A percentile compares a stretch with the other conserved stretches of the same genome.
These are phyloP conservation scores for Colletotrichum horii DNA, from an alignment of 2,329 filamentous ascomycete genomes.

Conservation along the genomic window DNA sequence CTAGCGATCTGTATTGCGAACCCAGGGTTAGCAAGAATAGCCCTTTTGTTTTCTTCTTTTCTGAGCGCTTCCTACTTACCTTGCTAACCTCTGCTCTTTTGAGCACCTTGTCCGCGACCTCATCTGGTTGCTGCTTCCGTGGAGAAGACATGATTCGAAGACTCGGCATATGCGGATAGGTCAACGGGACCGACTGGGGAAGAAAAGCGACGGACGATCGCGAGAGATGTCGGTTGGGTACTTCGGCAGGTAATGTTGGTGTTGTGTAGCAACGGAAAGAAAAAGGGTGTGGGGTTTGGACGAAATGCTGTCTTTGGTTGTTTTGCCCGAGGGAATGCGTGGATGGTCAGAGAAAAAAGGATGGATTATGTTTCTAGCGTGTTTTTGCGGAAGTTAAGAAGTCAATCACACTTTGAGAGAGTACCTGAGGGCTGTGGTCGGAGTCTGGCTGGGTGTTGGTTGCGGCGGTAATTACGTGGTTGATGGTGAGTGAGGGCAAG, in stretches of 20 bases:
- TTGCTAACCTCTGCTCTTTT: constrained; percentile 78
- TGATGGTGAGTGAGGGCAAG: not conserved
- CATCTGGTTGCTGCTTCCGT: constrained; percentile 67
- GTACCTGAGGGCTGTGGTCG: not conserved
- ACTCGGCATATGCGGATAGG: not conserved
- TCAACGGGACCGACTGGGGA: not conserved
- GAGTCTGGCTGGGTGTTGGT: not conserved
- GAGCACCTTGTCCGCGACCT: constrained; percentile 71
- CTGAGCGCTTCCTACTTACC: constrained; percentile 49
- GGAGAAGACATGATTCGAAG: constrained; percentile 60
- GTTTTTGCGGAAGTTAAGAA: not conserved
- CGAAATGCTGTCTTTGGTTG: not conserved
- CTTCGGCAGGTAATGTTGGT: not conserved
- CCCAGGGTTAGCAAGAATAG: not conserved
- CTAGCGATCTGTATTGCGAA: constrained; percentile 76
- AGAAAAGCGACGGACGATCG: not conserved
- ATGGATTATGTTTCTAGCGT: not conserved
- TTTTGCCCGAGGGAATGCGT: not conserved
- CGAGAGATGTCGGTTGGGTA: not conserved
- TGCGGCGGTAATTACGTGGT: not conserved
- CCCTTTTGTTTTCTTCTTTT: not conserved
- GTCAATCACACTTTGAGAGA: not conserved
- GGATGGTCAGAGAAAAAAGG: not conserved
- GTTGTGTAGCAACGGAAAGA: constrained; percentile 2
- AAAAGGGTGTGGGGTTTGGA: not conserved